Base-by-base conservation (phyloP, 306 rosid species). In the Dalbergia oliveri region DNA sequence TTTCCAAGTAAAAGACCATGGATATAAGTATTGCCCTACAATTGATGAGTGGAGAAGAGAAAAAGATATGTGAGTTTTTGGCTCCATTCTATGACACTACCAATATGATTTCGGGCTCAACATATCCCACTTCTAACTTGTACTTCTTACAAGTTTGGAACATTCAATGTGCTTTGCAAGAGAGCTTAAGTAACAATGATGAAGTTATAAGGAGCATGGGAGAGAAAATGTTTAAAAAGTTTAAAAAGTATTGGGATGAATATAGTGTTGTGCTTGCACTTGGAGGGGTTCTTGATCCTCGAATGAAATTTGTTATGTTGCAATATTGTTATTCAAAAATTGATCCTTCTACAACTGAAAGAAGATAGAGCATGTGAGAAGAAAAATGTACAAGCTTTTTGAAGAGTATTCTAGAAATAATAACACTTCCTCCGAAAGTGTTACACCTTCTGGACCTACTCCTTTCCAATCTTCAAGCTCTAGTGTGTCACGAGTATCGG, bases 201-300 rank as follows among this genome's bases (percentile, higher is more conserved):
- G 56, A 10, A 4, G 35, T 67, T 4, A 16, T 19, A 9, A 67
- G 9, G 1, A 15, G 14, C 6, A 43, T 47, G 59, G 26, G 7
- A 53, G 11, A 53, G 3, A 53, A 9, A 0, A 71, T 71, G 34
- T 12, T 51, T 10, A 0, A 0, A 6, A 71, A 53, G 19, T 71
- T 50, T n/a, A 15, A 72, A 0, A 72, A 54, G 11, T 72, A 54
- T 53, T 71, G 31, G 45, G 21, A 33, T 7, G 26, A 31, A 13
- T 70, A 70, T 15, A 70, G 75, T 49, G 2, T 66, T 31, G 62
- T 70, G 8, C 63, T 45, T 51, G 63, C 63, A 13, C 9, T 33
- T 71, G 34, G 64, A 0, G 16, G 8, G 0, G 6, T 43, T 67
- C 72, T 67, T 43, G 43, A 69, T n/a, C 60, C 59, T 4, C 5